These are phyloP conservation scores for Claviceps sp. DNA, from an alignment of 2,329 filamentous ascomycete genomes.

Conservation along the genomic window DNA sequence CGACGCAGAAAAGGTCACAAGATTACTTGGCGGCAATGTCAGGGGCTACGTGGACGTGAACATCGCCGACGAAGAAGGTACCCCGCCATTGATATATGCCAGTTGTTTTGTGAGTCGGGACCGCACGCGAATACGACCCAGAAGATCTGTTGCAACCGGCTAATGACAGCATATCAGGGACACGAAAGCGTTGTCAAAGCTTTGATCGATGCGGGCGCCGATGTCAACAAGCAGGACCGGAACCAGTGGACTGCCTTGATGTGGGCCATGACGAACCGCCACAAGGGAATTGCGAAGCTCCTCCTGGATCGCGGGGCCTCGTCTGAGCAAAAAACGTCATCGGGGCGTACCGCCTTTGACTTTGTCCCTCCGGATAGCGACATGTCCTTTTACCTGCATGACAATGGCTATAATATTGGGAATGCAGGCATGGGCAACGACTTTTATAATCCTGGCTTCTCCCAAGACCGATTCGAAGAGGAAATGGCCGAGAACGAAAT, in stretches of 20 bases:
- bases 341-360: slow-evolving; percentile 85
- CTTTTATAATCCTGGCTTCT: slow-evolving; percentile 86
- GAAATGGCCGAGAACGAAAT: slow-evolving; percentile 95
- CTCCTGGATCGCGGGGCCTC: slow-evolving; percentile 87
- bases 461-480: slow-evolving; percentile 88
- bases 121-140: not conserved
- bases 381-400: slow-evolving; percentile 87
- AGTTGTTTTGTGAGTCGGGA: slow-evolving; percentile 74
- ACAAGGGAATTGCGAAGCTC: slow-evolving; percentile 89
- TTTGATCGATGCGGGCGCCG: slow-evolving; percentile 71
- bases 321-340: slow-evolving; percentile 89
- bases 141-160: not conserved
- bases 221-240: slow-evolving; percentile 85
- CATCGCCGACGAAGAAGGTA: slow-evolving; percentile 83
- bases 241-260: slow-evolving; percentile 97
- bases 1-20: slow-evolving; percentile 67
- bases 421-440: slow-evolving; percentile 71
- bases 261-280: slow-evolving; percentile 99
- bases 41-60: slow-evolving; percentile 72
- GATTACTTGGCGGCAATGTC: slow-evolving; percentile 61
- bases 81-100: slow-evolving; percentile 91
- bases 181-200: slow-evolving; percentile 79
- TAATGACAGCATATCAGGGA: slow-evolving; percentile 36
- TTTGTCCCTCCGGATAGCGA: slow-evolving; percentile 93
- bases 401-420: slow-evolving; percentile 84